Evolutionary conservation across 257 asterid species (phyloP), one percentile per base, ranked within the genome.

Genomic region (Fraxinus quadrangulata): DNA sequence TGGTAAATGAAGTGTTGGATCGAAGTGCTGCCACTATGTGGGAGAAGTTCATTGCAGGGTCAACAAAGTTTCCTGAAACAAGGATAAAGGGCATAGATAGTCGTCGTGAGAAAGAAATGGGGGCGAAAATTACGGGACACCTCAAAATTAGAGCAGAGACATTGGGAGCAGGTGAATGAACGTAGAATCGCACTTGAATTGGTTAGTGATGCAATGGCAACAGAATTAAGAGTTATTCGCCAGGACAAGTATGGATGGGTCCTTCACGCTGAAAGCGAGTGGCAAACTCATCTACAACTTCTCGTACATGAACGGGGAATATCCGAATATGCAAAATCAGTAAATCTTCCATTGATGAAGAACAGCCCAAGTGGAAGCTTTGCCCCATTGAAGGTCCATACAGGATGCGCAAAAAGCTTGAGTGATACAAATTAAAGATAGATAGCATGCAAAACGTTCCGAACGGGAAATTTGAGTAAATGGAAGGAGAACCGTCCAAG

Each of bases 201-300:
- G 86, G 97, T 96, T 85, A 94, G 99, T 36, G 98, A 96, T 89
- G 92, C 94, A 77, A 89, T 96, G 96, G 89, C 97, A 77, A 96
- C 99, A 12, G 98, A 92, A 86, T 83, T 96, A 77, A 94, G 99
- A 86, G 99, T 93, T 72, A 84, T 96, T 72, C 98, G 99, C 71
- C 98, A 93, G 86, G 99, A 96, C 85, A 96, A 96, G 83, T 96
- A 96, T 84, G 99, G 99, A 71, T 96, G 98, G 98, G 97, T 96
- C 79, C 97, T 96, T 80, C 98, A 96, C 75, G 99, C 99, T 74
- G 99, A 96, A 83, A 92, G 98, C 74, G 98, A 93, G 88, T 96
- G 99, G 99, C 98, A 92, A 77, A 81, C 91, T 76, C 97, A 93
- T 86, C 92, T 96, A 79, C 98, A 92, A 75, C 97, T 93, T 80